Evolutionary conservation across 257 asterid genomes (phyloP).

Genomic region (Anisodus tanguticus): DNA sequence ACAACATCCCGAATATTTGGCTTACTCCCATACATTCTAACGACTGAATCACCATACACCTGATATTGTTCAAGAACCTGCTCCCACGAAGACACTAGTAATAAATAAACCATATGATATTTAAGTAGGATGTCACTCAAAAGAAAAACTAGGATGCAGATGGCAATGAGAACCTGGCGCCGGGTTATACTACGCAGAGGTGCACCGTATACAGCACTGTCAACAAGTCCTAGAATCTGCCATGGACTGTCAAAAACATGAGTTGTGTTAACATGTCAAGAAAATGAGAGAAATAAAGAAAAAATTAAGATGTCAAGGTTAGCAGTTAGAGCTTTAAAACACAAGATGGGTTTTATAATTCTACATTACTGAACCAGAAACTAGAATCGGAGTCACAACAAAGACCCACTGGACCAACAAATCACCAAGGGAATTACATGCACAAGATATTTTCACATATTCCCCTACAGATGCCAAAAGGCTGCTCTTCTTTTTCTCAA

Average conservation of each 20-base stretch:
- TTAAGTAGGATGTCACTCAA: neutral
- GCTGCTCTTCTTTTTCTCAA: neutral
- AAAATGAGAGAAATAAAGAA: constrained; percentile 24
- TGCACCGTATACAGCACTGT: constrained; percentile 77
- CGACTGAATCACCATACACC: constrained; percentile 72
- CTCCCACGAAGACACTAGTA: neutral
- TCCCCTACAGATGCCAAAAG: constrained; percentile 7
- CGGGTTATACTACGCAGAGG: constrained; percentile 68
- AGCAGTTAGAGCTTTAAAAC: neutral
- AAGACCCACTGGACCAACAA: neutral
- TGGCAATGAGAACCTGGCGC: constrained; percentile 67
- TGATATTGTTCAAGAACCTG: constrained; percentile 88
- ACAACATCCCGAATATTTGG: constrained; percentile 74
- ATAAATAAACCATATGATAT: neutral
- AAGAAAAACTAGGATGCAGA: constrained; percentile 2
- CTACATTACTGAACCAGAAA: neutral
- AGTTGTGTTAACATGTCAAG: constrained; percentile 31
- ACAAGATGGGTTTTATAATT: neutral
- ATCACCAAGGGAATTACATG: constrained; percentile 24
- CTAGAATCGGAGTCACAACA: neutral
- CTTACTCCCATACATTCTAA: constrained; percentile 58
- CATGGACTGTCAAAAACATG: constrained; percentile 66
- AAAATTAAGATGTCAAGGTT: neutral
- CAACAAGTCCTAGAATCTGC: constrained; percentile 84
- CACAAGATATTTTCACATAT: constrained; percentile 24